Percentiles rank a stretch among this genome's conserved stretches.
Evolutionary conservation across 1,284 basidiomycete species (phyloP).

Genomic region (Kalmanozyma brasiliensis): DNA sequence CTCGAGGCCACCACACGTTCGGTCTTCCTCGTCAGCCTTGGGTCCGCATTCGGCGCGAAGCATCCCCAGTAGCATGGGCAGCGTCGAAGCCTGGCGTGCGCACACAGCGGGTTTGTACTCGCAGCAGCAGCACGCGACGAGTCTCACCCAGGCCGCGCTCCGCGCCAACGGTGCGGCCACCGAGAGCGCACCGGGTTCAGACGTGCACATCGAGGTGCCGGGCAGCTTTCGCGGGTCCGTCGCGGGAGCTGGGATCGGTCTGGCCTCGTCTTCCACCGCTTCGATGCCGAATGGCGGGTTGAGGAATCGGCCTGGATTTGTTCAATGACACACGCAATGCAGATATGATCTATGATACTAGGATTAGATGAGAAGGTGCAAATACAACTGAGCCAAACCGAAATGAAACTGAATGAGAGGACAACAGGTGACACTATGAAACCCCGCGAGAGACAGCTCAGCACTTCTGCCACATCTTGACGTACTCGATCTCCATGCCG

Average conservation of each 20-base stretch:
- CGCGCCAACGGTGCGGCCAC: constrained; percentile 22
- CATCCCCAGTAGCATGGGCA: constrained; percentile 26
- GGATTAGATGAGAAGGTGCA: no score
- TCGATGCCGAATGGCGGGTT: constrained; percentile 13
- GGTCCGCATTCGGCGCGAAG: constrained; percentile 1
- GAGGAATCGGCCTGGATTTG: constrained; percentile 28
- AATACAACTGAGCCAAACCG: neutral
- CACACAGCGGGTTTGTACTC: constrained; percentile 37
- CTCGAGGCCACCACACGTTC: constrained; percentile 10
- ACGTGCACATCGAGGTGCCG: constrained; percentile 33
- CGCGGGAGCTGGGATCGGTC: constrained; percentile 26
- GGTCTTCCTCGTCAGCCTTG: constrained; percentile 17
- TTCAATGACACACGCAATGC: neutral
- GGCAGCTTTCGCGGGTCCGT: constrained; percentile 37
- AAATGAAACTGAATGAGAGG: no score
- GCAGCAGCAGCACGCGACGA: constrained; percentile 21
- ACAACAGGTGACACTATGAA: neutral
- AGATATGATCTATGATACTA: no score
- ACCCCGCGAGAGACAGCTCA: constrained; percentile 12
- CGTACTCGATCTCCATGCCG: constrained; percentile 79
- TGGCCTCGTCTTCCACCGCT: constrained; percentile 17
- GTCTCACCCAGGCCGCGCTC: constrained; percentile 27
- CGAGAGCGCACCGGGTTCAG: constrained; percentile 25
- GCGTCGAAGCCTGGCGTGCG: constrained; percentile 48
- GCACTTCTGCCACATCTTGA: constrained; percentile 75